Evolutionary conservation across 1,284 basidiomycete genomes (phyloP), one percentile per base, ranked within the genome.

Genomic region (Leccinum holopus): DNA sequence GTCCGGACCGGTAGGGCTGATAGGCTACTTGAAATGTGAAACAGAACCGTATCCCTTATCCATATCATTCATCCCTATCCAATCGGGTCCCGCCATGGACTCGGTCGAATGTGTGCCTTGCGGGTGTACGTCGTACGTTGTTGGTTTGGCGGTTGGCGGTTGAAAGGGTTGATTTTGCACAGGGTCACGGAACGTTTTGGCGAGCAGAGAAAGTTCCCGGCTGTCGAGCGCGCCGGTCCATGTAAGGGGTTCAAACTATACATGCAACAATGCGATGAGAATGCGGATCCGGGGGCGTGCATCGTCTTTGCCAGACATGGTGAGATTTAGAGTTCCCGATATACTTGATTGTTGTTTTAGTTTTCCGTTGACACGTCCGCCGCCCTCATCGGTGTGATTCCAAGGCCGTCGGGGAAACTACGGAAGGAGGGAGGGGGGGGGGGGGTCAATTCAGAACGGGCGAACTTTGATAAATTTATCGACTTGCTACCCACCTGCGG

Each of bases 401-500:
- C 37, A 57, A 41, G 44, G 54, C 55, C 37, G 25, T 53, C 47
- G 47, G 47, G 12, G 7, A 49, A 49, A 49, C 44, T 6, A 49
- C 44, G 11, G 11, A 49, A 21, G 18, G 18, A 49, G 35, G 49
- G n/a, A 55, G 56, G 14, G 25, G 37, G 55, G 9, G 8, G n/a
- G n/a, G n/a, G n/a, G n/a, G n/a, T 35, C 30, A 6, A 12, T 47
- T 56, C 5, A 49, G 56, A 53, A 47, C 7, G 21, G 7, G 44
- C 32, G 0, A 37, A 32, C 65, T 56, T 52, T 49, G 44, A 21
- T 49, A 49, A 33, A 67, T 58, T 44, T 35, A 21, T 55, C 54
- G 21, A 55, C 7, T 51, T 56, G 33, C 53, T 67, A 37, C 37
- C 12, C n/a, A 41, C 37, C 37, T 58, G 39, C 57, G 61, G 61